Evolutionary conservation across 257 asterid genomes (phyloP).

Genomic region (Paulownia fortunei): DNA sequence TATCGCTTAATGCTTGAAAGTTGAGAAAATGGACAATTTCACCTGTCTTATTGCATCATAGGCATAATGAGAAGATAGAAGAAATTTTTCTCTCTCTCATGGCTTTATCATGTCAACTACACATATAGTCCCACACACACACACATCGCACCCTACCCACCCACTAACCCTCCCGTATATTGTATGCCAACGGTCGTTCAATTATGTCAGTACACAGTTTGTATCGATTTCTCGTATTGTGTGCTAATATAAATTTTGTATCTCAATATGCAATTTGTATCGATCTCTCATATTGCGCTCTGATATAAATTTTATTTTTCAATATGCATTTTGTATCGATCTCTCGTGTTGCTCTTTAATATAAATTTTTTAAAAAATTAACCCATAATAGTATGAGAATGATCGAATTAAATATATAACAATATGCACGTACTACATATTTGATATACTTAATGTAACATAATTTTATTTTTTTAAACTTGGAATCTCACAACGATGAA

Average conservation of each 20-base stretch:
- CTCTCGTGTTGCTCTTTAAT: too few relatives aligned
- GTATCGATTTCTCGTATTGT: not conserved
- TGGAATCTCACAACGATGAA: not conserved
- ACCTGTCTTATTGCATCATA: too few relatives aligned
- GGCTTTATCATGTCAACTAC: slow-evolving; percentile 25
- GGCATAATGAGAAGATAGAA: not conserved
- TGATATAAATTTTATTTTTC: too few relatives aligned
- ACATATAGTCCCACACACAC: not conserved
- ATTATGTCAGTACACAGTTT: not conserved
- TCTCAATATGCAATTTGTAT: too few relatives aligned
- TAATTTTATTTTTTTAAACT: not conserved
- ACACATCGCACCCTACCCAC: not conserved
- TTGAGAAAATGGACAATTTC: not conserved
- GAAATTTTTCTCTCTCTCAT: slow-evolving; percentile 10
- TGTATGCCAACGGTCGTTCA: not conserved
- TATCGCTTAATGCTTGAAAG: not conserved
- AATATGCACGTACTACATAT: too few relatives aligned
- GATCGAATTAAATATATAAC: too few relatives aligned
- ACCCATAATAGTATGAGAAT: too few relatives aligned
- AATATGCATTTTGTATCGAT: too few relatives aligned
- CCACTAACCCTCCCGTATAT: not conserved
- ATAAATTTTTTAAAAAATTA: too few relatives aligned
- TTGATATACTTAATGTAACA: too few relatives aligned
- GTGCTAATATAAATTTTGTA: too few relatives aligned
- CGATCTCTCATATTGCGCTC: too few relatives aligned